Evolutionary conservation across 768 basidiomycete species (phyloP).

Genomic region (Imleria badia): DNA sequence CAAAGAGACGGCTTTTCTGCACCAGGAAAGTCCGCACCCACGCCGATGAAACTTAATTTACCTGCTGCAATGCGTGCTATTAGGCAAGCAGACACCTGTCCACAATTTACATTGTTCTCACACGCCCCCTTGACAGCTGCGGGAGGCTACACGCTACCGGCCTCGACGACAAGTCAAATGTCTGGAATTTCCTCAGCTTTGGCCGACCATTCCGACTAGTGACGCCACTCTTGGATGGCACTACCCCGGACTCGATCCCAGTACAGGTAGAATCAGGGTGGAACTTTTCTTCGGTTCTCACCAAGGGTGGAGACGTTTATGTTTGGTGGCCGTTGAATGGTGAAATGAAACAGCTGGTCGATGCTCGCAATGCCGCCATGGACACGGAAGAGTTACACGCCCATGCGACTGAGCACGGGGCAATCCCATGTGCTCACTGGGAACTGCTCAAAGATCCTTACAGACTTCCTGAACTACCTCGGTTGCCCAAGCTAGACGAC

Average conservation of each 20-base stretch:
- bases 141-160: constrained; percentile 72
- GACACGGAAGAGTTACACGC: constrained; percentile 39
- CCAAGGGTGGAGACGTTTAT: constrained; percentile 66
- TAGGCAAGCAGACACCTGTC: constrained; percentile 44
- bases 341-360: constrained; percentile 37
- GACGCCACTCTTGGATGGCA: constrained; percentile 38
- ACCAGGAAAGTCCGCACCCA: constrained; percentile 45
- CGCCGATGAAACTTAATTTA: constrained; percentile 58
- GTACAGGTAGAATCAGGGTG: constrained; percentile 79
- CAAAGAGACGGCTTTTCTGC: constrained; percentile 57
- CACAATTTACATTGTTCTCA: constrained; percentile 8
- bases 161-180: constrained; percentile 53
- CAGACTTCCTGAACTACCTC: constrained; percentile 58
- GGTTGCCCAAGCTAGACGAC: constrained; percentile 50
- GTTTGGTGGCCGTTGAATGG: constrained; percentile 72
- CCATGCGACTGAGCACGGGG: constrained; percentile 34
- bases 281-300: constrained; percentile 74
- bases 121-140: constrained; percentile 47
- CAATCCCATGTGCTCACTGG: constrained; percentile 65
- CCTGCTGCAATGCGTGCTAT: constrained; percentile 60
- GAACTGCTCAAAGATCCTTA: constrained; percentile 53
- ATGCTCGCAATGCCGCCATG: constrained; percentile 43
- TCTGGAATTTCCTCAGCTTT: constrained; percentile 80
- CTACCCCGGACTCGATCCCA: constrained; percentile 48
- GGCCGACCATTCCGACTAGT: constrained; percentile 70